phyloP scores from a whole-genome alignment of 148 eudicot genomes.

The Chenopodium formosanum region DNA sequence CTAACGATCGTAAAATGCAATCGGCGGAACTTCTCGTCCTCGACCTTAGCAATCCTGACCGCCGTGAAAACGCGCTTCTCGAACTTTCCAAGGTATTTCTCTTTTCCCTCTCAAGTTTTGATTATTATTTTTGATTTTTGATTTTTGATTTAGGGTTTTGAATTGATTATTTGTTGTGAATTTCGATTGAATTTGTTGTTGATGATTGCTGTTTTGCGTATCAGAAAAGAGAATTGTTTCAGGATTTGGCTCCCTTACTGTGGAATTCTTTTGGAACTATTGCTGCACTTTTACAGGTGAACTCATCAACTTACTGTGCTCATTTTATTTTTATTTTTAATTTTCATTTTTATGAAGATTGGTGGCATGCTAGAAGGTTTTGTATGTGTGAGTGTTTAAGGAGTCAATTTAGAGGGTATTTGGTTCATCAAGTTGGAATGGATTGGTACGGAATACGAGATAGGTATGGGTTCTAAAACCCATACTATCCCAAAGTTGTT shows the following conservation, averaged over 20 bases:
- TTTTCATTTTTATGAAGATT: no score
- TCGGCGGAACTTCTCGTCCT: constrained; percentile 78
- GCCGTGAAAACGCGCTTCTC: constrained; percentile 85
- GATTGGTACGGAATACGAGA: no score
- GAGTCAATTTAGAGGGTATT: no score
- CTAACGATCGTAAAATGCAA: constrained; percentile 65
- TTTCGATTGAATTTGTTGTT: constrained; percentile 1
- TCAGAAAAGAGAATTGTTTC: constrained; percentile 87
- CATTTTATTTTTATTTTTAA: background rate
- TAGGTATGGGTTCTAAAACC: no score
- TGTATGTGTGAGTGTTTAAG: no score
- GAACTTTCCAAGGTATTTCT: constrained; percentile 76
- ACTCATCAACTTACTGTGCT: no score
- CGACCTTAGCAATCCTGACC: constrained; percentile 82
- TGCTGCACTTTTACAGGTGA: constrained; percentile 91
- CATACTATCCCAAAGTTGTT: no score
- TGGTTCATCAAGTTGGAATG: no score
- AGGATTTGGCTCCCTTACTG: constrained; percentile 88
- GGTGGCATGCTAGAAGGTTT: no score
- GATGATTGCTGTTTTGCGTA: background rate
- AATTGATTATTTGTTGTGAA: background rate
- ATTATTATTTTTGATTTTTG: no score
- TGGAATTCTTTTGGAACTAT: constrained; percentile 97
- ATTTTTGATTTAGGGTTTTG: constrained; percentile 15
- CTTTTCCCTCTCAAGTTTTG: background rate